phyloP scores from a whole-genome alignment of 2,329 filamentous ascomycete genomes.

The Fusarium algeriense region DNA sequence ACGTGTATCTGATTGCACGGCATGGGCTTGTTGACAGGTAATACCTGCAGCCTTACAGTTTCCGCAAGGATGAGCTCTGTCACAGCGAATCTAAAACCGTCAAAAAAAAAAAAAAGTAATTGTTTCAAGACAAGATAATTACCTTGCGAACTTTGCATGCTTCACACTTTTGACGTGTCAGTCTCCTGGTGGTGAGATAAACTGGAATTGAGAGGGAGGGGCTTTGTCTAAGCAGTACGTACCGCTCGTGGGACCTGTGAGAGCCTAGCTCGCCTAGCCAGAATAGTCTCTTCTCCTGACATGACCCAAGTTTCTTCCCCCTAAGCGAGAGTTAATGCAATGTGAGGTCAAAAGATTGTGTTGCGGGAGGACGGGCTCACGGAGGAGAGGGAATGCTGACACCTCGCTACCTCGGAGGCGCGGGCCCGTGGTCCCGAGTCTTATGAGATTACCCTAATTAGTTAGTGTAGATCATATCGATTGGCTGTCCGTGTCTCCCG shows the following conservation, averaged over 20 bases:
- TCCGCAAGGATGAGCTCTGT: constrained; percentile 26
- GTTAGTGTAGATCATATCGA: constrained; percentile 2
- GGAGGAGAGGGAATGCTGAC: constrained; percentile 8
- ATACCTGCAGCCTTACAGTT: constrained; percentile 34
- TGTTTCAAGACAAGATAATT: rapidly evolving
- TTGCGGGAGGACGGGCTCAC: constrained; percentile 11
- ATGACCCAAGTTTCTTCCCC: neutral
- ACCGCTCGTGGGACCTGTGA: constrained; percentile 33
- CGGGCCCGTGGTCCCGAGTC: constrained; percentile 17
- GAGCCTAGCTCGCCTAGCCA: constrained; percentile 26
- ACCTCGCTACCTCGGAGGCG: constrained; percentile 33
- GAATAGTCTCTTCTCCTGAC: constrained; percentile 33
- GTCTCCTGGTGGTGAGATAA: neutral
- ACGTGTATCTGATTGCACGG: constrained; percentile 15
- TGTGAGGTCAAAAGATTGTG: neutral
- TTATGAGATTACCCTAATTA: neutral
- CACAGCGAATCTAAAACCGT: constrained; percentile 28
- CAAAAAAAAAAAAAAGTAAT: neutral
- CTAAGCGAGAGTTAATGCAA: neutral
- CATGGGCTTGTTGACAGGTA: constrained; percentile 27
- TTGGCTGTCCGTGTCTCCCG: constrained; percentile 13
- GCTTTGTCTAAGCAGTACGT: neutral
- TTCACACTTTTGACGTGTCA: constrained; percentile 30
- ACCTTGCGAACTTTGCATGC: constrained; percentile 38
- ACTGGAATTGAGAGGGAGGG: neutral